phyloP scores from a whole-genome alignment of 2,329 filamentous ascomycete species.

The Didymella arachidicola region DNA sequence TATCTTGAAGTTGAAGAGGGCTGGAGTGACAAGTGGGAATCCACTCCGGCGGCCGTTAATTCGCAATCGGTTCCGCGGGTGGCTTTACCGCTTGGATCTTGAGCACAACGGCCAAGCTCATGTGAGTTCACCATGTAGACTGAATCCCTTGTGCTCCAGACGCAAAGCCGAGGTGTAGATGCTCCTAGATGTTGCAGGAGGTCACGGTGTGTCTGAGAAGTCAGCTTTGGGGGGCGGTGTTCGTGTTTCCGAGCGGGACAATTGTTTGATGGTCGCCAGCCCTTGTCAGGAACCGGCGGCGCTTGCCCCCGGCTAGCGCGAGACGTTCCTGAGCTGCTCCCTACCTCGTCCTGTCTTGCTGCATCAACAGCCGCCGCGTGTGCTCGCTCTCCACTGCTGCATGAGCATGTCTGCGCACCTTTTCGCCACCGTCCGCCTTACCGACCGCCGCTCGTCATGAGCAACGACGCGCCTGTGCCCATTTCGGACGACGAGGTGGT shows the following conservation, averaged over 20 bases:
- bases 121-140: not conserved
- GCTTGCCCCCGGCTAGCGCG: slow-evolving; percentile 8
- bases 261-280: slow-evolving; percentile 9
- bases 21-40: slow-evolving; percentile 5
- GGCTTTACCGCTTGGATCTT: slow-evolving; percentile 5
- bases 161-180: no score
- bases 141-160: no score
- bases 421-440: slow-evolving; percentile 13
- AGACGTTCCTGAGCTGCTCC: slow-evolving; percentile 11
- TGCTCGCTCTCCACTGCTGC: slow-evolving; percentile 4
- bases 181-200: not conserved
- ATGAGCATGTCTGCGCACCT: slow-evolving; percentile 19
- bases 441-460: slow-evolving; percentile 40
- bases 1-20: not conserved
- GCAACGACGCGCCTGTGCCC: slow-evolving; percentile 52
- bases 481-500: slow-evolving; percentile 71
- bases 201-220: slow-evolving; percentile 2
- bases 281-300: slow-evolving; percentile 8
- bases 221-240: slow-evolving; percentile 6
- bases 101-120: slow-evolving; percentile 12
- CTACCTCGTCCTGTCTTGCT: not conserved
- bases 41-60: slow-evolving; percentile 16
- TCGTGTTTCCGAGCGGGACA: slow-evolving; percentile 9
- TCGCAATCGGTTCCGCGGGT: slow-evolving; percentile 9
- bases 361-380: slow-evolving; percentile 6